Evolutionary conservation across 306 rosid genomes (phyloP).

Genomic region (Malus domestica): DNA sequence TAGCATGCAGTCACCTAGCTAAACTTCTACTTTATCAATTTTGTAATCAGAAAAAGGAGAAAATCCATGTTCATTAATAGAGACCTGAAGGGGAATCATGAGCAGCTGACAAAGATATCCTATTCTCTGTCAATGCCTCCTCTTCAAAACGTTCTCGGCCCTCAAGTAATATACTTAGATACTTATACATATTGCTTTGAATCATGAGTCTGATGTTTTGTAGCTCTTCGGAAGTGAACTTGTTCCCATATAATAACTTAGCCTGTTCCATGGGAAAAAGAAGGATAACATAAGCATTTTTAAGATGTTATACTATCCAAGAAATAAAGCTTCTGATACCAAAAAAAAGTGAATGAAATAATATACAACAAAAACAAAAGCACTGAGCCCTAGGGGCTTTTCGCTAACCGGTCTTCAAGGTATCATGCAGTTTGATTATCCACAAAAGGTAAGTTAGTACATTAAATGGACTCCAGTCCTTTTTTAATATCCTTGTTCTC

Average conservation of each 20-base stretch:
- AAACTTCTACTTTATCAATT: background rate
- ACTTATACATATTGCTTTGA: slow-evolving; percentile 88
- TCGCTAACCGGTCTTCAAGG: background rate
- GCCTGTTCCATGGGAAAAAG: slow-evolving; percentile 43
- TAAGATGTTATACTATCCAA: background rate
- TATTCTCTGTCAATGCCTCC: slow-evolving; percentile 49
- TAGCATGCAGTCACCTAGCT: background rate
- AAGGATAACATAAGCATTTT: slow-evolving; percentile 6
- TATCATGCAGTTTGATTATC: background rate
- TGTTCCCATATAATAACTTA: slow-evolving; percentile 65
- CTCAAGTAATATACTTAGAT: slow-evolving; percentile 77
- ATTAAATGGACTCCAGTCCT: background rate
- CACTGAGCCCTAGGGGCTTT: background rate
- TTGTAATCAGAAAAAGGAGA: background rate
- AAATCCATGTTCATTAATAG: slow-evolving; percentile 1
- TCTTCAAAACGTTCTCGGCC: slow-evolving; percentile 92
- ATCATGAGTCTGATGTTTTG: slow-evolving; percentile 78
- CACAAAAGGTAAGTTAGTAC: background rate
- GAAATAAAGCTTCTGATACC: background rate
- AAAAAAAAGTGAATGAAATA: background rate
- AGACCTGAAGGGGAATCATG: slow-evolving; percentile 43
- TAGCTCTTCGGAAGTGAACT: slow-evolving; percentile 62
- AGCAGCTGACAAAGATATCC: slow-evolving; percentile 17
- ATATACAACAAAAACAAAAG: background rate
- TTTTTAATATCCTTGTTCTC: background rate